Conservation (phyloP, 371 early-diverging fungal genomes). For the Lichtheimia corymbifera region DNA sequence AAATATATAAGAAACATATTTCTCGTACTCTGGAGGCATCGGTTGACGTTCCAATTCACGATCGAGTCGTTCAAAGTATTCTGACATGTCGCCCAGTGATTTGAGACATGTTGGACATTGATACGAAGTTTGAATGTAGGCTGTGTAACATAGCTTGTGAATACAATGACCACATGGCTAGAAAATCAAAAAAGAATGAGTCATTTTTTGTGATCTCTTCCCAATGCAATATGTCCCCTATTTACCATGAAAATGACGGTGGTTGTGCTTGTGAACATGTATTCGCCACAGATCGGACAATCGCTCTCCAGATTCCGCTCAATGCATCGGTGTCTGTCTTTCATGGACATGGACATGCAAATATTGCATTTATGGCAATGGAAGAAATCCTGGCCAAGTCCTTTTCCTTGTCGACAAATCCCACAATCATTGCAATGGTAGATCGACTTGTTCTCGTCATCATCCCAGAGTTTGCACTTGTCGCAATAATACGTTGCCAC, state of each 20-base stretch:
- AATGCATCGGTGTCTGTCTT: constrained; percentile 88
- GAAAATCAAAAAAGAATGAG: constrained; percentile 6
- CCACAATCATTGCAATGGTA: constrained; percentile 95
- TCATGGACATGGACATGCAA: constrained; percentile 80
- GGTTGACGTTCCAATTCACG: constrained; percentile 75
- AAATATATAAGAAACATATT: constrained; percentile 70
- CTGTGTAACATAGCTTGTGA: constrained; percentile 85
- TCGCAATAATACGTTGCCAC: constrained; percentile 89
- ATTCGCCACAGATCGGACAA: constrained; percentile 98
- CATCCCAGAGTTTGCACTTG: constrained; percentile 94
- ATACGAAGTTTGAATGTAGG: constrained; percentile 85
- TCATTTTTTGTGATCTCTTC: background rate
- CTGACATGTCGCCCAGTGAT: constrained; percentile 85
- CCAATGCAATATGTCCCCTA: too few species aligned
- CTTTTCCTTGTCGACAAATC: constrained; percentile 90
- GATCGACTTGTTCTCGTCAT: constrained; percentile 76
- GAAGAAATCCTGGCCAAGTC: constrained; percentile 80
- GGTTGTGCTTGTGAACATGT: constrained; percentile 86
- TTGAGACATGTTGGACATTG: constrained; percentile 97
- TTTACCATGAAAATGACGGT: constrained; percentile 84
- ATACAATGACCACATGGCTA: constrained; percentile 96
- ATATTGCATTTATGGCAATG: constrained; percentile 96
- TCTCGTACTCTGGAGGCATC: constrained; percentile 91
- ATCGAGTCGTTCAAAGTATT: constrained; percentile 85
- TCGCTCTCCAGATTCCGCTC: constrained; percentile 90